Base-by-base conservation (phyloP, 2,329 filamentous ascomycete genomes). In the Emmonsia crescens region DNA sequence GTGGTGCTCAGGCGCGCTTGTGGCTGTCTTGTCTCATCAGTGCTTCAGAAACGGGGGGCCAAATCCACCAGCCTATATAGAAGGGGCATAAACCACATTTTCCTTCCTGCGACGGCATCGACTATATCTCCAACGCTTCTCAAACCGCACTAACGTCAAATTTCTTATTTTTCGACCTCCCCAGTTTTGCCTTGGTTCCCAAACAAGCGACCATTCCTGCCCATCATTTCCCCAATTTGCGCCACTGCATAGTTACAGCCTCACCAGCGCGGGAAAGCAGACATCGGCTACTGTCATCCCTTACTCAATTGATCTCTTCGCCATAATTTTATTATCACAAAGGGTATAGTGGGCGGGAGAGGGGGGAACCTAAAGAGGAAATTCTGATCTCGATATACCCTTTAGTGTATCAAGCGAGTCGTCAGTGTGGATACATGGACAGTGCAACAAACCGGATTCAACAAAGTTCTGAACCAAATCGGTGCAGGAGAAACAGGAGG, bases 1-100 rank as follows among this genome's bases (percentile, higher is more conserved):
- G 10, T 56, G 36, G 14, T 24, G n/a, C 29, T 27, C 14, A 27
- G 31, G 14, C 57, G 57, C 46, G 46, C 57, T 51, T 59, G 31
- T 8, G 19, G 46, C 14, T 40, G 57, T 59, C 57, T 49, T 40
- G 57, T 59, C 57, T 49, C 57, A 59, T 52, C 57, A 40, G 31
- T 59, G 57, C 57, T 29, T 59, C 57, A 59, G 57, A 59, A 49
- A 29, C 29, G 9, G 8, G 56, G 46, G 27, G 12, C 24, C 46
- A 29, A 24, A 38, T n/a, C 31, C 57, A 36, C 12, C 8, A 51
- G 38, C 44, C 12, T 21, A 24, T 31, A 29, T 33, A 49, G 36
- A 38, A 27, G 14, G 12, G 29, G 31, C 57, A 49, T 52, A 38
- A 57, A 27, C 10, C 29, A 19, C 57, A 38, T 27, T 27, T 27